Percentiles rank a stretch among this genome's conserved stretches.
phyloP scores from a whole-genome alignment of 2,329 filamentous ascomycete genomes.

The Aaosphaeria arxii region DNA sequence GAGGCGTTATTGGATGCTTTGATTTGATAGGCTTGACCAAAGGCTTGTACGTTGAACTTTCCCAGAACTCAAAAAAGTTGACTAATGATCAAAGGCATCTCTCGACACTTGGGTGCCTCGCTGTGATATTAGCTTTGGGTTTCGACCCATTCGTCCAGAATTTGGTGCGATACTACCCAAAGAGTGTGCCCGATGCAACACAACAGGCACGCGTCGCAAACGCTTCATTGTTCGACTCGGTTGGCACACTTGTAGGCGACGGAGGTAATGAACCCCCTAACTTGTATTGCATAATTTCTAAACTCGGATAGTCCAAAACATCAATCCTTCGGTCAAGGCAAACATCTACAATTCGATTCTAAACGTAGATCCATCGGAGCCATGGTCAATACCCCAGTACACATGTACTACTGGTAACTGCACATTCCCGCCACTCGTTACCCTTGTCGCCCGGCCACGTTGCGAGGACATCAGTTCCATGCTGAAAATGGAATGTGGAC shows the following conservation, averaged over 20 bases:
- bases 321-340: not conserved
- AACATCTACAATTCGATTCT: not conserved
- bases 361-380: not conserved
- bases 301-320: too few relatives aligned
- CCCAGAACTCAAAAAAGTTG: not conserved
- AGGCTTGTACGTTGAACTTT: not conserved
- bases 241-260: too few relatives aligned
- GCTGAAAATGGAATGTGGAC: not conserved
- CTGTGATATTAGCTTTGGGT: not conserved
- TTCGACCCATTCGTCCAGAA: not conserved
- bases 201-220: not conserved
- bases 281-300: too few relatives aligned
- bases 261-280: too few relatives aligned
- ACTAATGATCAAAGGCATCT: not conserved
- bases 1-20: not conserved
- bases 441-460: not conserved
- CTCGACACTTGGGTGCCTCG: not conserved
- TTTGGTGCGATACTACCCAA: not conserved
- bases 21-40: not conserved
- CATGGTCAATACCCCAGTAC: not conserved
- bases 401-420: not conserved
- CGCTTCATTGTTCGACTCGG: not conserved
- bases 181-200: not conserved
- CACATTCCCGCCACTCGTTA: not conserved
- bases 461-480: not conserved